A percentile compares a stretch with the other conserved stretches of the same genome.
Conservation (phyloP, 2,329 filamentous ascomycete species). For the Diaporthe australafricana region DNA sequence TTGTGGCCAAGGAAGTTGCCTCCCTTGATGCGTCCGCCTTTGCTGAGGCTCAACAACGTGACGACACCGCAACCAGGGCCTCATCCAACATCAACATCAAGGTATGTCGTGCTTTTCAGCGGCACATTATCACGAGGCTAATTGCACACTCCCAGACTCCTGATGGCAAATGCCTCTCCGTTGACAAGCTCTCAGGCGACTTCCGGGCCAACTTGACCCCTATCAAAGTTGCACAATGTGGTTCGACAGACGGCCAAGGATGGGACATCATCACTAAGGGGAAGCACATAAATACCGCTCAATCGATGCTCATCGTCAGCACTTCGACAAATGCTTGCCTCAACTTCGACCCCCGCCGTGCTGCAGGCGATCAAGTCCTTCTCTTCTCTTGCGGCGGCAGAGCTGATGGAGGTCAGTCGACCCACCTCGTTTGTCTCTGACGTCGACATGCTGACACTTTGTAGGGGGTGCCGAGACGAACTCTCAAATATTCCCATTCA, state of each 20-base stretch:
- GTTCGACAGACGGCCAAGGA: constrained; percentile 52
- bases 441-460: background rate
- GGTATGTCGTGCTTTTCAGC: constrained; percentile 40
- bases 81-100: constrained; percentile 53
- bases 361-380: constrained; percentile 62
- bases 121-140: background rate
- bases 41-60: constrained; percentile 55
- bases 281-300: constrained; percentile 45
- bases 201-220: constrained; percentile 58
- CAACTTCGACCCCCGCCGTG: constrained; percentile 66
- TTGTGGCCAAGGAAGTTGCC: constrained; percentile 46
- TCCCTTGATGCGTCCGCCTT: constrained; percentile 53
- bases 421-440: constrained; percentile 12
- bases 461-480: constrained; percentile 59
- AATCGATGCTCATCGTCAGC: constrained; percentile 64
- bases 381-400: constrained; percentile 70
- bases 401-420: constrained; percentile 59
- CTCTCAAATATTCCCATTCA: constrained; percentile 64
- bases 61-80: constrained; percentile 55
- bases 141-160: constrained; percentile 46
- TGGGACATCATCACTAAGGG: constrained; percentile 56
- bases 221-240: constrained; percentile 54
- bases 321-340: constrained; percentile 68
- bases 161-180: constrained; percentile 54
- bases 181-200: constrained; percentile 57